A percentile compares a stretch with the other conserved stretches of the same genome.
Evolutionary conservation across 345 rosid genomes (phyloP).

Genomic region (Capsella bursapastoris): DNA sequence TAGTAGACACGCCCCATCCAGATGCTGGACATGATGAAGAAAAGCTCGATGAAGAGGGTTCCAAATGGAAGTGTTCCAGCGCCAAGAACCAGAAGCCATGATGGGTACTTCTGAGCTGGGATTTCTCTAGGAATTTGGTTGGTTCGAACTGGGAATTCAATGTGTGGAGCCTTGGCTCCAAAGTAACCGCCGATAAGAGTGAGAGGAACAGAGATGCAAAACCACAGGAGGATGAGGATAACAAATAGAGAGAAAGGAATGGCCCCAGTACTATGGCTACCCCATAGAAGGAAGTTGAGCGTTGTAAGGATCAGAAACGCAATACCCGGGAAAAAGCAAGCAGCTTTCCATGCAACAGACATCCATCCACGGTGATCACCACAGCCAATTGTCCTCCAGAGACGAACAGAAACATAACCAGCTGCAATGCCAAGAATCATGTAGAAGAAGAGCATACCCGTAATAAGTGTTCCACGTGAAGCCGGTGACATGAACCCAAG

Average conservation of each 20-base stretch:
- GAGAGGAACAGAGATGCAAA: slow-evolving; percentile 63
- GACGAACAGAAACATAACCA: slow-evolving; percentile 75
- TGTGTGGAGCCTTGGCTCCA: slow-evolving; percentile 68
- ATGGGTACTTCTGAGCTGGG: slow-evolving; percentile 77
- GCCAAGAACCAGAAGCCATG: slow-evolving; percentile 74
- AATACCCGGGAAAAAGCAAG: slow-evolving; percentile 82
- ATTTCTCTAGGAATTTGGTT: slow-evolving; percentile 82
- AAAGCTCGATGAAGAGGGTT: slow-evolving; percentile 78
- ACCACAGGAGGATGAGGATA: slow-evolving; percentile 62
- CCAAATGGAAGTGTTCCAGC: slow-evolving; percentile 82
- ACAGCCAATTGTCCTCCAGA: slow-evolving; percentile 62
- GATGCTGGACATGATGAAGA: slow-evolving; percentile 79
- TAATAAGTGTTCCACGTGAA: slow-evolving; percentile 71
- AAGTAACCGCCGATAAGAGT: slow-evolving; percentile 71
- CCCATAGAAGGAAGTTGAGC: slow-evolving; percentile 69
- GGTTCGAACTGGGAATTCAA: slow-evolving; percentile 75
- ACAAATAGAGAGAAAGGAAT: slow-evolving; percentile 66
- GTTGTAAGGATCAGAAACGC: slow-evolving; percentile 64
- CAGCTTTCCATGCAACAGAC: slow-evolving; percentile 71
- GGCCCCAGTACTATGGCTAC: slow-evolving; percentile 76
- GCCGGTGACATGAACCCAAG: slow-evolving; percentile 89
- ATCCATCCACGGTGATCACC: slow-evolving; percentile 68
- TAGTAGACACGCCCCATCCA: slow-evolving; percentile 84
- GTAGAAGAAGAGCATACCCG: slow-evolving; percentile 78
- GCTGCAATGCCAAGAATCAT: slow-evolving; percentile 73